Percentiles rank a stretch among this genome's conserved stretches.
Evolutionary conservation across 1,284 basidiomycete species (phyloP).

Genomic region (Abortiporus biennis): DNA sequence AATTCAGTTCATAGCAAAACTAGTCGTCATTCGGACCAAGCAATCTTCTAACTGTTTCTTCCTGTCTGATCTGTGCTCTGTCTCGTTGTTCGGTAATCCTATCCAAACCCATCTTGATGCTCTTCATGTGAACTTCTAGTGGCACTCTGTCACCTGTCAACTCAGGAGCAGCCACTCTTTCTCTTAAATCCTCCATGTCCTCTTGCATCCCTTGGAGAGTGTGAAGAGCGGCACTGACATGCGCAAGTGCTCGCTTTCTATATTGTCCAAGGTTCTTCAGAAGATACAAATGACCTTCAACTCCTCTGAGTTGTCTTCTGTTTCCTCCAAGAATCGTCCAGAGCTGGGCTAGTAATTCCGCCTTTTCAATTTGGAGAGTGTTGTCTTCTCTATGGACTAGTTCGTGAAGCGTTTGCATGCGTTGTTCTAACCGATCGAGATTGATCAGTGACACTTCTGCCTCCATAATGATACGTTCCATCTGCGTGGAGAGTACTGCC

Average conservation of each 20-base stretch:
- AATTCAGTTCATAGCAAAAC: too few species aligned
- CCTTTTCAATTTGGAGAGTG: conserved; percentile 34
- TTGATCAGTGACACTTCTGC: conserved; percentile 47
- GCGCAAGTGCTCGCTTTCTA: conserved; percentile 50
- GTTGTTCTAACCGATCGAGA: conserved; percentile 55
- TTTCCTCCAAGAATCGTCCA: conserved; percentile 69
- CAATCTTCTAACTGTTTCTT: conserved; percentile 24
- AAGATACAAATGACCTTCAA: conserved; percentile 43
- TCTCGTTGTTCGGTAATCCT: conserved; percentile 53
- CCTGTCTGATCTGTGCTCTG: conserved; percentile 29
- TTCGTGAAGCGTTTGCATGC: conserved; percentile 48
- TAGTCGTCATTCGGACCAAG: too few species aligned
- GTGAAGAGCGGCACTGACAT: conserved; percentile 57
- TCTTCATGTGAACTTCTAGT: conserved; percentile 65
- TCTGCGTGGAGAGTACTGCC: conserved; percentile 45
- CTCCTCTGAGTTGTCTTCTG: conserved; percentile 34
- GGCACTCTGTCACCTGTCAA: conserved; percentile 52
- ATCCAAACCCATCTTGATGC: conserved; percentile 56
- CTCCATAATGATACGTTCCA: conserved; percentile 54
- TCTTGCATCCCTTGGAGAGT: conserved; percentile 55
- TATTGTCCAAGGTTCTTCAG: conserved; percentile 50
- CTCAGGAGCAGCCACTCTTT: conserved; percentile 59
- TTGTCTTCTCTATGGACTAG: conserved; percentile 51
- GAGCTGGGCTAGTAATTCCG: conserved; percentile 52
- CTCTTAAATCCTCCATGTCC: conserved; percentile 68